phyloP scores from a whole-genome alignment of 2,329 filamentous ascomycete species.

The Harringtonia aguacate region DNA sequence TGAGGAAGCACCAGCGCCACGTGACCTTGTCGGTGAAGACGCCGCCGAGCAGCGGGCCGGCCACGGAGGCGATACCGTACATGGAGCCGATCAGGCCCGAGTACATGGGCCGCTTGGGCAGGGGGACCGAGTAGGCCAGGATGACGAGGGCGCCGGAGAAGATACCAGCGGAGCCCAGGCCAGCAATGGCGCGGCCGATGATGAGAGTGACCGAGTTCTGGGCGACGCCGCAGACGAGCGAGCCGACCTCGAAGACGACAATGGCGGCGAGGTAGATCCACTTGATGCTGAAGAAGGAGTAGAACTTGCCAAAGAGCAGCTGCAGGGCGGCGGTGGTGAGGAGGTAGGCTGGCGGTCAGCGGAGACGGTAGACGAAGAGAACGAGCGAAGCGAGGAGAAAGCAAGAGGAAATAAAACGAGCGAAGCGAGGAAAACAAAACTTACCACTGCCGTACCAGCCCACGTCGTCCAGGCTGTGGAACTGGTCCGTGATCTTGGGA shows the following conservation, averaged over 20 bases:
- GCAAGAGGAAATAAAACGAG: background rate
- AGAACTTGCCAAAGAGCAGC: constrained; percentile 22
- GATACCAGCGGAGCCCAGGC: constrained; percentile 23
- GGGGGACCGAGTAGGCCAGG: constrained; percentile 17
- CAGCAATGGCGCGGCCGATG: constrained; percentile 14
- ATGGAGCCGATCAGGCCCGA: constrained; percentile 26
- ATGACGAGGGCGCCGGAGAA: constrained; percentile 26
- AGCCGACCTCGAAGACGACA: constrained; percentile 25
- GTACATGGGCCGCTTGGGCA: constrained; percentile 12
- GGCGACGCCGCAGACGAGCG: constrained; percentile 20
- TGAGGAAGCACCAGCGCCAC: constrained; percentile 22
- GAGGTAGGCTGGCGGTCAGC: constrained; percentile 20
- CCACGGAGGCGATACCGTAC: constrained; percentile 26
- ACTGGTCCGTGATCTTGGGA: constrained; percentile 23
- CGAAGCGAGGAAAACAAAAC: background rate
- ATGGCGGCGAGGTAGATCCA: constrained; percentile 21
- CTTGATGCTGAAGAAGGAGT: constrained; percentile 26
- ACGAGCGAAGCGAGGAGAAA: background rate
- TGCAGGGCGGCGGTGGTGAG: constrained; percentile 23
- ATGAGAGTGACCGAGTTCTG: constrained; percentile 14
- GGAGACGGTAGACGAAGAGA: no score
- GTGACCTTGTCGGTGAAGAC: constrained; percentile 17
- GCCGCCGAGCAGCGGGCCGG: constrained; percentile 15
- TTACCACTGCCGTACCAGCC: constrained; percentile 28
- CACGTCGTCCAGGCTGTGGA: constrained; percentile 27